Evolutionary conservation across 2,329 filamentous ascomycete genomes (phyloP), one percentile per base, ranked within the genome.

Genomic region (Beauveria sp.): DNA sequence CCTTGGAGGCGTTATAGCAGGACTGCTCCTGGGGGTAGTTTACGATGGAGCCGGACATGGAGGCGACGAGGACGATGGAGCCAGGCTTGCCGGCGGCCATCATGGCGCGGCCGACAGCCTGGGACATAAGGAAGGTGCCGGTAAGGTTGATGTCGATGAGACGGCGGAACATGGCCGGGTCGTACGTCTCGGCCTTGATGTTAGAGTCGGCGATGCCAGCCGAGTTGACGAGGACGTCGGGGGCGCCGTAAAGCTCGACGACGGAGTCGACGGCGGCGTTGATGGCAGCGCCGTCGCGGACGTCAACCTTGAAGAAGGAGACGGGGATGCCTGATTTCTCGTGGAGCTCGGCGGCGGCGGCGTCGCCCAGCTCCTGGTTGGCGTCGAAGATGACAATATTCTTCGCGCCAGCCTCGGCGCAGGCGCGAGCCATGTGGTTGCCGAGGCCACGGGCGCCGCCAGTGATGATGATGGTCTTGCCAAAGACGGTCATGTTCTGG

Each of bases 1-100:
- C 88, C 83, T 93, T 93, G 75, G 88, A 90, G 34, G 89, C 88
- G 71, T 93, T 93, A 83, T 93, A 93, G 76, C 87, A 90, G 52
- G 81, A 86, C 77, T 93, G 89, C 78, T 91, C 88, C 77, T 93
- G 89, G 7, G 89, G 90, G 79, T 87, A 92, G 84, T 93, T 93
- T 81, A 92, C 90, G 66, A 93, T 86, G 77, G 86, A 85, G 66
- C 89, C 90, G 55, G 88, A 91, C 89, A 93, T 92, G 69, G 87
- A 90, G 38, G 88, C 88, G 59, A 92, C 85, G 64, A 91, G 84
- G 70, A 93, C 81, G 71, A 93, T 88, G 69, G 83, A 88, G 48
- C 89, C 89, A 14, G 86, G 85, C 75, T 86, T 87, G 70, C 83
- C 81, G 61, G 84, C 83, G n/a, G 80, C 78, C 76, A 92, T 91